Base-by-base conservation (phyloP, 768 basidiomycete species). In the Dictyophora rubrovolvata region DNA sequence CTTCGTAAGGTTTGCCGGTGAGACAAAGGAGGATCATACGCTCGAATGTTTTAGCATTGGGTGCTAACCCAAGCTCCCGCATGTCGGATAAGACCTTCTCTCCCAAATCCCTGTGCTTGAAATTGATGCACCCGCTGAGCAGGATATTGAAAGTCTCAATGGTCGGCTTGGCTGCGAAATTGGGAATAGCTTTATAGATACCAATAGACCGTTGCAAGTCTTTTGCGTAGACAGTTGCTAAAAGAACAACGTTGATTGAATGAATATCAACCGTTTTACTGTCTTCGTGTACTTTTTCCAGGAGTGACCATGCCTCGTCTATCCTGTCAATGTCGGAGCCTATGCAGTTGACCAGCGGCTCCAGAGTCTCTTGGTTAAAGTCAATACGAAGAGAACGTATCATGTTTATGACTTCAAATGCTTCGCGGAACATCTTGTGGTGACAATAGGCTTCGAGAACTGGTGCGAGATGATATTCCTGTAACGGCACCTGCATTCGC, bases 151-250 rank as follows among this genome's bases (percentile, higher is more conserved):
- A 93, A 0, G 86, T 86, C 34, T 80, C 77, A 50, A 82, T 69
- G 60, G 82, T 77, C 20, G 88, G 86, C 21, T 66, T 67, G 63
- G 84, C 71, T 20, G 71, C 74, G 53, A 87, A 79, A 28, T 83
- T 79, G 0, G 73, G 50, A 23, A 82, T 76, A 18, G 79, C 78
- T 61, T 83, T 82, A 75, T 89, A 91, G n/a, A 83, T 79, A 4
- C 85, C 86, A 35, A 93, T 70, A 0, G 87, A 88, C 28, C 89
- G 85, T 60, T 86, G 83, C 8, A 93, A 71, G 68, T 92, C 89
- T 14, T 77, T 77, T 2, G 84, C 71, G 21, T 69, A 65, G 51
- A 85, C 72, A 1, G 83, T 78, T 0, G 88, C 89, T 56, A 78
- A 75, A 54, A 93, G 72, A 64, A 93, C 68, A 42, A 80, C 75